Base-by-base conservation (phyloP, 306 rosid genomes). In the Acacia melanoxylon region DNA sequence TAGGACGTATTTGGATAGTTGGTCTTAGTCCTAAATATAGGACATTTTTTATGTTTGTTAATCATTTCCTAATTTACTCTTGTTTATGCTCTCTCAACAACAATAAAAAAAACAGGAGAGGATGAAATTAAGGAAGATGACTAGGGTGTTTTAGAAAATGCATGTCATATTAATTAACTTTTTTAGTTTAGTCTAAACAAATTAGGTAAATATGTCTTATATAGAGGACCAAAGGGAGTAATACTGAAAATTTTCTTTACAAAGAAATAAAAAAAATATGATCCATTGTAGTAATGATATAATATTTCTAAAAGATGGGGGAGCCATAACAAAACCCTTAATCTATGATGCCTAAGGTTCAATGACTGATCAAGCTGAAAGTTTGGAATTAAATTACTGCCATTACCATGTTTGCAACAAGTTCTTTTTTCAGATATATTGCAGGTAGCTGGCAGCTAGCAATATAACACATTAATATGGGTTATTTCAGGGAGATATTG, bases 401-500 rank as follows among this genome's bases (percentile, higher is more conserved):
- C 65, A 71, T 14, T 27, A 25, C 63, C 25, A 25, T 79, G 52
- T 66, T 31, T 72, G 71, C 12, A 49, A 51, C 10, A 68, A 33
- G 40, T 67, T 59, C 7, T 74, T 13, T 77, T 35, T 19, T 68
- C 44, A 20, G 80, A 78, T 65, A 7, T 40, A 68, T 69, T 75
- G 52, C 54, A 14, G 58, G 42, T 56, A 29, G 80, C 33, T 42
- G 74, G 68, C n/a, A 61, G 68, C 84, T 51, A 17, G 45, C 45
- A 73, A 31, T 59, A 20, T 45, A 17, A 48, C 73, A 54, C 54
- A 49, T 62, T 49, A 0, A 70, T 35, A 22, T 63, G 63, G 63
- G 13, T 54, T 54, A 37, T 84, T 40, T 40, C 87, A 90, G 89
- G 97, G 87, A 83, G 85, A 84, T 75, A 46, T 82, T 81, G 84